phyloP scores from a whole-genome alignment of 2,329 filamentous ascomycete genomes.

The Corynespora cassiicola region DNA sequence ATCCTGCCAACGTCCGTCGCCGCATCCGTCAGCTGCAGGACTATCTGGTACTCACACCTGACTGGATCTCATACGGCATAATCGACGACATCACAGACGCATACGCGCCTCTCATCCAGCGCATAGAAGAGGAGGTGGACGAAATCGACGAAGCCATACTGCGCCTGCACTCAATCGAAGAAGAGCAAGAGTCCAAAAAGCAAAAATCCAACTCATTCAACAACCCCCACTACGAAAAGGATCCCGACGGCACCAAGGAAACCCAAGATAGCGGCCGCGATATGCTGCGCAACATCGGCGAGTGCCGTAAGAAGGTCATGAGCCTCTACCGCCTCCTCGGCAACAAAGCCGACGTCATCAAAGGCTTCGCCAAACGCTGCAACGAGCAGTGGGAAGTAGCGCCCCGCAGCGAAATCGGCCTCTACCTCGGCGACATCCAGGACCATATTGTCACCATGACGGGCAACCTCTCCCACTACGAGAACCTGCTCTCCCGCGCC shows the following conservation, averaged over 20 bases:
- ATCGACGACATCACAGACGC: slow-evolving; percentile 99
- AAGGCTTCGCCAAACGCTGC: slow-evolving; percentile 97
- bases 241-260: slow-evolving; percentile 50
- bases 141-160: slow-evolving; percentile 94
- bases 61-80: slow-evolving; percentile 98
- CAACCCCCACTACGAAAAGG: slow-evolving; percentile 42
- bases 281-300: slow-evolving; percentile 91
- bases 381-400: slow-evolving; percentile 98
- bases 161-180: slow-evolving; percentile 71
- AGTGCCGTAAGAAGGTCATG: slow-evolving; percentile 98
- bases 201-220: slow-evolving; percentile 31
- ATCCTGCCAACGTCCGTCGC: slow-evolving; percentile 93
- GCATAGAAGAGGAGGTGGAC: slow-evolving; percentile 94
- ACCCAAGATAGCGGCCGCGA: slow-evolving; percentile 64
- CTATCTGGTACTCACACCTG: slow-evolving; percentile 88
- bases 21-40: slow-evolving; percentile 93
- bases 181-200: slow-evolving; percentile 50
- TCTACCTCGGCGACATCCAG: slow-evolving; percentile 97
- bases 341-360: slow-evolving; percentile 98
- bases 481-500: slow-evolving; percentile 83
- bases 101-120: slow-evolving; percentile 89
- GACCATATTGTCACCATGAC: slow-evolving; percentile 99
- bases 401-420: slow-evolving; percentile 91
- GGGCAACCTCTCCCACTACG: slow-evolving; percentile 72
- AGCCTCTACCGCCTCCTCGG: slow-evolving; percentile 88